A percentile compares a stretch with the other conserved stretches of the same genome.
Evolutionary conservation across 495 filamentous ascomycete species (phyloP).

Genomic region (Podospora anserina): DNA sequence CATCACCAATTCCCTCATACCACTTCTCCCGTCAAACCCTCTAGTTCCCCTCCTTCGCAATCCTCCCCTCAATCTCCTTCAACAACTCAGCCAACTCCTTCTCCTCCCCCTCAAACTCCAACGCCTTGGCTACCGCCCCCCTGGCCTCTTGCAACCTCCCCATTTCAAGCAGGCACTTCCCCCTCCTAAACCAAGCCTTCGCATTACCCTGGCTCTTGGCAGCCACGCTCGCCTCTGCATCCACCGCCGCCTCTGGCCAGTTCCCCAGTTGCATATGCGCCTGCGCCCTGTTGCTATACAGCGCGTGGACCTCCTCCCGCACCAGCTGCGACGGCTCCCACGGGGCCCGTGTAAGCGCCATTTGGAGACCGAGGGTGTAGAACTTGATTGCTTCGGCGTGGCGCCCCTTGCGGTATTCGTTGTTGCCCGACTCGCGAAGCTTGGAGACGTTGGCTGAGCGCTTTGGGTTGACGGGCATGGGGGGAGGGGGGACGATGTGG

Average conservation of each 20-base stretch:
- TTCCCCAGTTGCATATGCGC: slow-evolving; percentile 73
- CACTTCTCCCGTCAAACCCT: too few species aligned
- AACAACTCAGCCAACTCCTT: slow-evolving; percentile 65
- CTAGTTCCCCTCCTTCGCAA: slow-evolving; percentile 26
- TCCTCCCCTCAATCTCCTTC: slow-evolving; percentile 61
- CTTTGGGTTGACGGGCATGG: slow-evolving; percentile 79
- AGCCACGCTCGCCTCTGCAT: slow-evolving; percentile 88
- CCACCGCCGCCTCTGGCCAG: slow-evolving; percentile 78
- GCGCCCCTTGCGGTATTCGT: slow-evolving; percentile 70
- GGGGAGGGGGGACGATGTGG: slow-evolving; percentile 64
- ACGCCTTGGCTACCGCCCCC: slow-evolving; percentile 64
- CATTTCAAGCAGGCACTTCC: slow-evolving; percentile 86
- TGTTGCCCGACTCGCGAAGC: slow-evolving; percentile 83
- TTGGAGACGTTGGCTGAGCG: slow-evolving; percentile 81
- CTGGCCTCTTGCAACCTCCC: slow-evolving; percentile 76
- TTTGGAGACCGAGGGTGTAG: slow-evolving; percentile 80
- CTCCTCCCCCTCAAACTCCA: slow-evolving; percentile 81
- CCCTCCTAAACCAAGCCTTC: slow-evolving; percentile 90
- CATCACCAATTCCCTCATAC: too few species aligned
- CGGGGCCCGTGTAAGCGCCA: slow-evolving; percentile 73
- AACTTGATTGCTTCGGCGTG: slow-evolving; percentile 72
- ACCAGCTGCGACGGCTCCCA: slow-evolving; percentile 86
- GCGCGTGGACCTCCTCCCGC: slow-evolving; percentile 71
- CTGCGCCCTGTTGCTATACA: slow-evolving; percentile 88
- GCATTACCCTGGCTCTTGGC: slow-evolving; percentile 80